These are phyloP conservation scores for Zygoascus sp. DNA, from an alignment of 1,139 yeast species.

Conservation along the genomic window DNA sequence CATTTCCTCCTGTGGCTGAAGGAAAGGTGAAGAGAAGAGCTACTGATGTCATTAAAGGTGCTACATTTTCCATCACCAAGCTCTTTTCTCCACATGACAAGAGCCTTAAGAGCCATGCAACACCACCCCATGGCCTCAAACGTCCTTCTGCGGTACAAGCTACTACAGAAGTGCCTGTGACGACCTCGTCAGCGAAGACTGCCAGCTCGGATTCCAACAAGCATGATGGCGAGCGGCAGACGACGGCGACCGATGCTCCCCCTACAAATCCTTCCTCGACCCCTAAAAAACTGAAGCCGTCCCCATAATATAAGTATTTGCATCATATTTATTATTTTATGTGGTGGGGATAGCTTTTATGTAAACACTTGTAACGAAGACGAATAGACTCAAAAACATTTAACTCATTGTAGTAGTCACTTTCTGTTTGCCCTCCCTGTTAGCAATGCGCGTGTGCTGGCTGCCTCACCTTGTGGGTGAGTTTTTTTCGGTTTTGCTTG, in stretches of 20 bases:
- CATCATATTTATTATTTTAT: slow-evolving; percentile 2
- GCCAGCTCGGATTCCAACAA: background rate
- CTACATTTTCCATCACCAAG: slow-evolving; percentile 5
- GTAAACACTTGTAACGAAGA: background rate
- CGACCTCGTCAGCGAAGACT: no score
- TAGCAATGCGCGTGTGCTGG: background rate
- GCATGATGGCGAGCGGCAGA: no score
- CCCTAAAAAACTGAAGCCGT: slow-evolving; percentile 10
- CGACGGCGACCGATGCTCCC: background rate
- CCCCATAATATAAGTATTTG: slow-evolving; percentile 7
- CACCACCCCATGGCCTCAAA: background rate
- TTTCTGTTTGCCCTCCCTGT: no score
- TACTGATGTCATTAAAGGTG: slow-evolving; percentile 4
- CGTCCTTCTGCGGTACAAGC: background rate
- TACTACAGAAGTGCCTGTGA: background rate
- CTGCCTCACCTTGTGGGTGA: no score
- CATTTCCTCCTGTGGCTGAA: slow-evolving; percentile 14
- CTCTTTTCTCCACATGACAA: slow-evolving; percentile 5
- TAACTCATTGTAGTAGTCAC: no score
- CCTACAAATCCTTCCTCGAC: slow-evolving; percentile 6
- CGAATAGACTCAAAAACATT: background rate
- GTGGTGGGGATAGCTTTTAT: background rate
- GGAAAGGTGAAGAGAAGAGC: slow-evolving; percentile 2
- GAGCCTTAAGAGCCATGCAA: background rate
- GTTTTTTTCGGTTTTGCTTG: no score